Evolutionary conservation across 805 yeast genomes (phyloP), one percentile per base, ranked within the genome.

Genomic region (Schwanniomyces pseudopolymorphus): DNA sequence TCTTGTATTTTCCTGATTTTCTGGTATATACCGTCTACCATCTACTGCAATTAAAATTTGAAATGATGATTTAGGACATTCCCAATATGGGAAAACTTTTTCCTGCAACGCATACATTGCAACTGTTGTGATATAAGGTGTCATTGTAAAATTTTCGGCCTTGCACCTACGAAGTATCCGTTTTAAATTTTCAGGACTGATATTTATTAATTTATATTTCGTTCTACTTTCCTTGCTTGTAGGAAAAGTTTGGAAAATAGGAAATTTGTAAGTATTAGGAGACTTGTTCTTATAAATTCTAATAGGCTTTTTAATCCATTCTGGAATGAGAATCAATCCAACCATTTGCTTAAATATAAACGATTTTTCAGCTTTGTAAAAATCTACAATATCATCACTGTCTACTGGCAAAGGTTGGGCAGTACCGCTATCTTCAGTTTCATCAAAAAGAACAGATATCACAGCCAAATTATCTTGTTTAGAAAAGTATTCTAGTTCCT

Each of bases 61-160:
- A 26, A 48, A 38, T 40, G 40, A 40, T 14, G 10, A 22, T 21
- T 36, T 22, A 3, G 13, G 5, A 8, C 14, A n/a, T 2, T 19
- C 14, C 20, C 44, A 37, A 9, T 37, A 37, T 11, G 51, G 44
- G 25, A 57, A 47, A 4, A 60, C 35, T 0, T 53, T 48, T 21
- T 58, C 54, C 44, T 56, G 55, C 8, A 59, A 43, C 9, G 55
- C 43, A 9, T 50, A 49, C 24, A 50, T 20, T 7, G 55, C 57
- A n/a, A 56, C 39, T 1, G 52, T 43, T 3, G 52, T 42, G 4
- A 59, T 39, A 40, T 43, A 55, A 7, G 66, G 57, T 1, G 65
- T 63, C 21, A 63, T 40, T 3, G 64, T 59, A 10, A 53, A 2
- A 43, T 44, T 21, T 55, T 49, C 26, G 33, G 33, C 27, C 51